Evolutionary conservation across 257 asterid species (phyloP).

Genomic region (Solanum dulcamara): DNA sequence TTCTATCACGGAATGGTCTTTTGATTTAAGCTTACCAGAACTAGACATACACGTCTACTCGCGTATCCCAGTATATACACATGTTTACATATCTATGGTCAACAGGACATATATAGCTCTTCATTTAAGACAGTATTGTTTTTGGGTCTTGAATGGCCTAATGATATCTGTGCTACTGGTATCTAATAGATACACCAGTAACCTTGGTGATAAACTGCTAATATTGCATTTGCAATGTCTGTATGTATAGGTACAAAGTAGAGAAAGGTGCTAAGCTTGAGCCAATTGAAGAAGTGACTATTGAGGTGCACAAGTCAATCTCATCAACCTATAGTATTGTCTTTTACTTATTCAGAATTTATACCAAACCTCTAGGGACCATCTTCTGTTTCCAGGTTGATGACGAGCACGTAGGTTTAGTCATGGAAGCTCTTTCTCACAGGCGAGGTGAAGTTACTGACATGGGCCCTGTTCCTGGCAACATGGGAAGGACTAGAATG

Average conservation of each 20-base stretch:
- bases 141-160: not conserved
- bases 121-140: not conserved
- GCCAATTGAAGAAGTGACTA: conserved; percentile 99
- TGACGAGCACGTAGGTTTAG: conserved; percentile 91
- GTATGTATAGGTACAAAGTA: conserved; percentile 60
- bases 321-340: not conserved
- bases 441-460: conserved; percentile 83
- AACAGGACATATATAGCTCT: not conserved
- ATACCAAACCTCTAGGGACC: not conserved
- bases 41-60: not conserved
- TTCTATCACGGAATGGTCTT: not conserved
- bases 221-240: not conserved
- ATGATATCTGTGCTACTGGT: not conserved
- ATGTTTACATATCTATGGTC: not conserved
- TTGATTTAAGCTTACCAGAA: not conserved
- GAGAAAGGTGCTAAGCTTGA: conserved; percentile 75
- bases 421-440: conserved; percentile 96
- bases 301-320: conserved; percentile 48
- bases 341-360: not conserved
- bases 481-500: conserved; percentile 77
- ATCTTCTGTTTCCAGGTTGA: conserved; percentile 46
- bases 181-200: not conserved
- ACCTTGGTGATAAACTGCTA: not conserved
- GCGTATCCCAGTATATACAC: not conserved
- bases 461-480: conserved; percentile 97